Evolutionary conservation across 2,329 filamentous ascomycete species (phyloP), one percentile per base, ranked within the genome.

Genomic region (Xylariaceae sp.): DNA sequence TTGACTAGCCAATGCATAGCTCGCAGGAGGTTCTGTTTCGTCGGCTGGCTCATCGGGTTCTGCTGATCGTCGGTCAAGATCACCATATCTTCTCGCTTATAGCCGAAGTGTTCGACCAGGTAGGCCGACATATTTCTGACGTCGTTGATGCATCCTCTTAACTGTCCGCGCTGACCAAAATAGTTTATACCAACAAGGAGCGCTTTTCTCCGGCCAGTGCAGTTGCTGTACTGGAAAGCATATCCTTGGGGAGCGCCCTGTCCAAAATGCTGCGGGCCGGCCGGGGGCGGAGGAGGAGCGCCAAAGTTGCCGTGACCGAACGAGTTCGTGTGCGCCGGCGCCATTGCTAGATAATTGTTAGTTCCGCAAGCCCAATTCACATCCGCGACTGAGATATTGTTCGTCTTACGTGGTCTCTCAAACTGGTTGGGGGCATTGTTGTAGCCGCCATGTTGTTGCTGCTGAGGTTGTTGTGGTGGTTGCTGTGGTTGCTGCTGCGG

Each of bases 1-100:
- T 96, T 96, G 59, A 97, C 91, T 17, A 97, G 78, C 93, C 93
- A 97, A 73, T 97, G 92, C 93, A 97, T 97, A 35, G 93, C 93
- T 56, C 93, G 85, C 44, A 97, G 75, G 58, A 97, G 96, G 72
- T 97, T 97, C 67, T 90, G 89, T 75, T 97, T 97, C 4, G 92
- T 96, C 7, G 93, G 93, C 76, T 96, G 91, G 75, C 91, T 96
- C 89, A 97, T 96, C 30, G 91, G 90, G 69, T 96, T 96, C 73
- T 96, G 91, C 77, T 97, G 92, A 73, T 97, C 93, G 72, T 97
- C 93, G 45, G 93, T 97, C 72, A 97, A 82, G 63, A 94, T 87
- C 17, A 97, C 93, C 93, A 97, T 97, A 71, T 97, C 92, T 75
- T 97, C 93, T 60, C 92, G 82, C 76, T 91, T 92, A 74, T 97